Evolutionary conservation across 345 rosid species (phyloP), one percentile per base, ranked within the genome.

Genomic region (Hirschfeldia incana): DNA sequence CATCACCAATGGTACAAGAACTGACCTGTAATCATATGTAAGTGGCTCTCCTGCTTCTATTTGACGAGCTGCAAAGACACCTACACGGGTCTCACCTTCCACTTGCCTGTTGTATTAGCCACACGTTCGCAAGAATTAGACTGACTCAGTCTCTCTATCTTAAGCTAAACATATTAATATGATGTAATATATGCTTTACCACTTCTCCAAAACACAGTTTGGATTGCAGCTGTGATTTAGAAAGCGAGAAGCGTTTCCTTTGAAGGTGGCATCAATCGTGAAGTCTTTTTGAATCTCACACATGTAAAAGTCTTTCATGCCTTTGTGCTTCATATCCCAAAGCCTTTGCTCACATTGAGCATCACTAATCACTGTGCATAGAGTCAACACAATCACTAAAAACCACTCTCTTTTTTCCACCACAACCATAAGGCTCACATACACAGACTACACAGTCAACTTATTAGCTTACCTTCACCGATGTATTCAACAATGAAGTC

Each of bases 221-320:
- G 99, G 98, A 71, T 86, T 75, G 82, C 99, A 94, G 76, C 98
- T 84, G 85, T 94, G 99, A 78, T 94, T 94, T 61, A 94, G 87
- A 83, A 94, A 94, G 17, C 99, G 97, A 68, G 98, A 94, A 69
- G 85, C 51, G 73, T 94, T 94, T 78, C 97, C 99, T 82, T 93
- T 94, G 81, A 91, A 94, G 59, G 97, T 94, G 69, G 99, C 99
- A 86, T 94, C 99, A 84, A 94, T 95, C 21, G 94, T 93, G 81
- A 95, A 93, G 79, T 95, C 96, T 79, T 91, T 95, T 0, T 92
- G 85, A 83, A 95, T 91, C 89, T 91, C 98, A 73, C 99, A 94
- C 99, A 95, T 93, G 87, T 95, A 95, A 79, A 95, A 95, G 83
- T 95, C 87, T 76, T 82, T 76, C 69, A 79, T 86, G 30, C 97